Base-by-base conservation (phyloP, 176 grass and related monocot species). In the Cocos nucifera region DNA sequence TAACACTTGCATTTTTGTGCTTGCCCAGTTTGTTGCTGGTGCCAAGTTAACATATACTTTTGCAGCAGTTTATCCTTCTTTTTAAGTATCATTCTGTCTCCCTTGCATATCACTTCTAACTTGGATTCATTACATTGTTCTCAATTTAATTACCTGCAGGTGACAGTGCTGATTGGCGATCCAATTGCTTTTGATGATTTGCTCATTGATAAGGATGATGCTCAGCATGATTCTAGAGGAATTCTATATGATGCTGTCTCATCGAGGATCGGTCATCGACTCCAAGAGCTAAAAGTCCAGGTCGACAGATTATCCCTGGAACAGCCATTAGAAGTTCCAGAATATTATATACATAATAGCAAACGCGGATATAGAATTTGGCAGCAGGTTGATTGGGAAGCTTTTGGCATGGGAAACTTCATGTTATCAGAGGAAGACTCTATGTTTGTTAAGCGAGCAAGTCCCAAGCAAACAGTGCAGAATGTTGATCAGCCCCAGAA, bases 371-470 rank as follows among this genome's bases (percentile, higher is more conserved):
- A 58, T 59, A 4, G 19, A 22, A 48, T 98, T 28, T 92, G 84
- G 84, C 81, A 88, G 62, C 84, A 81, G 69, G 93, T 92, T 3
- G 87, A 98, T 62, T 98, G 87, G 87, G 93, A 92, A 63, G 77
- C 76, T 50, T 88, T 98, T 74, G 93, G 93, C 64, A 80, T 92
- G n/a, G 86, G 74, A 15, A 77, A 56, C 57, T 80, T 78, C 39
- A 85, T 98, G 75, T 19, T 62, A 49, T 77, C 74, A 35, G 72
- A 84, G 53, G 87, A 89, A 26, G 55, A 73, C 48, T 22, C 73
- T 10, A 28, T 0, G 4, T 18, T 22, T 0, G 10, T 64, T 4
- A 54, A 72, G 10, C 54, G 68, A 21, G 21, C 20, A 39, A 21
- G 19, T 30, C 16, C 69, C 57, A 69, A 76, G 48, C 61, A 78